Percentiles rank a stretch among this genome's conserved stretches.
These are phyloP conservation scores for Quercus lobata DNA, from an alignment of 331 rosid species.

Conservation along the genomic window DNA sequence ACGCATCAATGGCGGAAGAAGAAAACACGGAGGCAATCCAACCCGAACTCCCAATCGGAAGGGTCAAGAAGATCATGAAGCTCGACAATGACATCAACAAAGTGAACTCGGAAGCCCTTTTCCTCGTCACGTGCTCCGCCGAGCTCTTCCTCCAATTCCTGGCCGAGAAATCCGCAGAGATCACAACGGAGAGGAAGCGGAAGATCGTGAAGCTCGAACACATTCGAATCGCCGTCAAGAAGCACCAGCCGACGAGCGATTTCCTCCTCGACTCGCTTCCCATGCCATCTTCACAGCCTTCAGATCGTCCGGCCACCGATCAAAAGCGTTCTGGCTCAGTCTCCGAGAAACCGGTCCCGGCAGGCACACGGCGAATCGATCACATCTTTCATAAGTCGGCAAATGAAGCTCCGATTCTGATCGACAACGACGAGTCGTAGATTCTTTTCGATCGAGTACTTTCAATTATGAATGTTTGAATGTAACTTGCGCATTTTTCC, in stretches of 20 bases:
- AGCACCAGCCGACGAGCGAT: constrained; percentile 68
- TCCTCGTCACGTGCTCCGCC: constrained; percentile 64
- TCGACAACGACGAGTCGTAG: constrained; percentile 25
- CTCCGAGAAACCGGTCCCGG: constrained; percentile 29
- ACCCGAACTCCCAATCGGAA: constrained; percentile 56
- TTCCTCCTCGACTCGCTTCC: constrained; percentile 85
- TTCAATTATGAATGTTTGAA: neutral
- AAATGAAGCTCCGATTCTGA: constrained; percentile 22
- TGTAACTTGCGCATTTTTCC: too few species aligned
- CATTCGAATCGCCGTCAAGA: constrained; percentile 57
- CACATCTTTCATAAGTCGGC: constrained; percentile 47
- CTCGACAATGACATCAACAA: constrained; percentile 61
- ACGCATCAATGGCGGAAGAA: constrained; percentile 47
- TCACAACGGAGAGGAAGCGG: constrained; percentile 67
- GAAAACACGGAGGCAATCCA: constrained; percentile 12
- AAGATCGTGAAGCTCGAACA: constrained; percentile 78
- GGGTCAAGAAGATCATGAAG: constrained; percentile 84
- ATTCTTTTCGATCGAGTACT: neutral
- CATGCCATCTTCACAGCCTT: constrained; percentile 30
- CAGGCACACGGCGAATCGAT: constrained; percentile 74
- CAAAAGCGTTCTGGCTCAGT: constrained; percentile 28
- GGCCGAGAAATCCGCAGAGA: constrained; percentile 66
- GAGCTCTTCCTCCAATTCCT: constrained; percentile 74
- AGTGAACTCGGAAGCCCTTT: constrained; percentile 70
- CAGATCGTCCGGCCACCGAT: constrained; percentile 18